These are phyloP conservation scores for Prunella vulgaris DNA, from an alignment of 257 asterid species.

Conservation along the genomic window DNA sequence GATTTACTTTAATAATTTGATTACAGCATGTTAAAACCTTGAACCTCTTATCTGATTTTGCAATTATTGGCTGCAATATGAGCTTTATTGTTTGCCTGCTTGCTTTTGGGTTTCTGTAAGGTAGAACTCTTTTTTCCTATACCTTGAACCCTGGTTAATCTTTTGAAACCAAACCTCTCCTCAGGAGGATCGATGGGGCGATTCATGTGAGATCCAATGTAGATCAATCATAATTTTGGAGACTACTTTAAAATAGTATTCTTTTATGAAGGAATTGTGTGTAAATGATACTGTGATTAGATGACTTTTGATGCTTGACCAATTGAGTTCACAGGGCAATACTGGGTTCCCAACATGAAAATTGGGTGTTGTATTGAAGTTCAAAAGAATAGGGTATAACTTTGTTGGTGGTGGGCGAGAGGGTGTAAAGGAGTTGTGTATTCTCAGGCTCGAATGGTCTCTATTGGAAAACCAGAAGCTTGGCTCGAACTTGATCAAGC, in stretches of 20 bases:
- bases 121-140: no score
- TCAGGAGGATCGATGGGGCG: no score
- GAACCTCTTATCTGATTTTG: neutral
- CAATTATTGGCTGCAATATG: no score
- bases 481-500: neutral
- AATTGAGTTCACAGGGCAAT: neutral
- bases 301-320: neutral
- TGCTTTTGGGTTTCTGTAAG: no score
- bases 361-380: neutral
- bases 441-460: neutral
- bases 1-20: neutral
- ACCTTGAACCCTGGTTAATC: no score
- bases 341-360: neutral
- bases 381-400: neutral
- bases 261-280: neutral
- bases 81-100: no score
- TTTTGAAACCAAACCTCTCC: no score
- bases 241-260: neutral
- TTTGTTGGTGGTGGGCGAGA: neutral
- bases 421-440: neutral
- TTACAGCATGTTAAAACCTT: slow-evolving; percentile 4
- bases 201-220: no score
- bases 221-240: neutral
- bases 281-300: neutral
- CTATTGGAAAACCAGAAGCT: neutral